Conservation (phyloP, 148 eudicot genomes). For the Amaranthus palmeri region DNA sequence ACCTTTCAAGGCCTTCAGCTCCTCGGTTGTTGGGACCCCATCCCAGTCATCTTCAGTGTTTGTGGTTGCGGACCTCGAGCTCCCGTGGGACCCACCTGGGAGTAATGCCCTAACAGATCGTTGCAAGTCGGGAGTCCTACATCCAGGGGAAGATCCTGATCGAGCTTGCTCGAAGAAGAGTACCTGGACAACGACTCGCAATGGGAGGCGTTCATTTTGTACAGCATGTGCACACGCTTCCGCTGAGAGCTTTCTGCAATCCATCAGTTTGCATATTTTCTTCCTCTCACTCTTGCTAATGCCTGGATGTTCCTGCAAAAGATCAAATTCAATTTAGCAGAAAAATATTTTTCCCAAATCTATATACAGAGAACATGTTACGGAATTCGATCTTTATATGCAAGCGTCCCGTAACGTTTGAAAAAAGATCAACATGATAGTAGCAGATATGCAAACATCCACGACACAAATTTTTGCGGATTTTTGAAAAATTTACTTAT, state of each 20-base stretch:
- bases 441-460: neutral
- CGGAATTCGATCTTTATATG: neutral
- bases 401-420: neutral
- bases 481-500: conserved; percentile 3
- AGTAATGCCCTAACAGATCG: conserved; percentile 32
- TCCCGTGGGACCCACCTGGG: conserved; percentile 64
- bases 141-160: conserved; percentile 37
- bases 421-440: neutral
- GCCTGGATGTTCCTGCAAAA: conserved; percentile 68
- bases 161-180: conserved; percentile 86
- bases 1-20: conserved; percentile 66
- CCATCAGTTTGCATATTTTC: conserved; percentile 80
- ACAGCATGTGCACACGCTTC: conserved; percentile 85
- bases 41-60: conserved; percentile 93
- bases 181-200: conserved; percentile 75
- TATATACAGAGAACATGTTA: neutral
- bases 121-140: conserved; percentile 46
- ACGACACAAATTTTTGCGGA: neutral
- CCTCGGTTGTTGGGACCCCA: conserved; percentile 60
- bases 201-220: conserved; percentile 83
- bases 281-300: conserved; percentile 68
- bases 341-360: neutral
- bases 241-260: conserved; percentile 73
- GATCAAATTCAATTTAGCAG: neutral
- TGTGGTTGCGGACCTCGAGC: conserved; percentile 77